Evolutionary conservation across 139 green algal genomes (phyloP), one percentile per base, ranked within the genome.

Genomic region (Closterium sp.): DNA sequence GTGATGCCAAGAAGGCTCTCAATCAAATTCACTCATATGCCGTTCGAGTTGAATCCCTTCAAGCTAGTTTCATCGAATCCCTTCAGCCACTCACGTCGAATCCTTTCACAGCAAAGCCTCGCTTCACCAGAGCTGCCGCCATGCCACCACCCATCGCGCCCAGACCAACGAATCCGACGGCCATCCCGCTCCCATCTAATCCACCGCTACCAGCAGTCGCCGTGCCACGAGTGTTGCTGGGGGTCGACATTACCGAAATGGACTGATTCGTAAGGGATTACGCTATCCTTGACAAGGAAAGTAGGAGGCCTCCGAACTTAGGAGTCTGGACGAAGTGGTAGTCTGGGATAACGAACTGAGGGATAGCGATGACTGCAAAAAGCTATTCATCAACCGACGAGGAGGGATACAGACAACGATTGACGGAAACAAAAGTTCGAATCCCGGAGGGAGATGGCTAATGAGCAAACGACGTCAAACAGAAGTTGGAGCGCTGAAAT

Each of bases 131-230:
- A 21, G 79, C 29, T 13, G 32, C 31, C 17, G 94, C 94, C 94
- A 95, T 95, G 31, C 94, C 94, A 22, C 89, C 31, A 21, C 94
- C 94, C 94, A 95, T 95, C 50, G 94, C 94, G 10, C 94, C 94
- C 31, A 95, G 89, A 9, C 94, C 94, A 24, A 95, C 86, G 89
- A 95, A 95, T 19, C 62, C 94, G n/a, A 95, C 94, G 10, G 85
- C 85, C 10, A 5, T 31, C 13, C 32, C 22, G 85, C n/a, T 79
- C 17, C 62, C 62, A 79, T 79, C 62, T 11, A 13, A 79, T 27
- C 62, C 62, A 4, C 17, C 62, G 19, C 2, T 79, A 79, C 11
- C 62, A 79, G 62, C 62, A 27, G 62, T 79, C 62, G 13, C 62
- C 13, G 19, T 79, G 62, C 17, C 19, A 6, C 17, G 62, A 79